Evolutionary conservation across 441 rosid species (phyloP).

Genomic region (Isatis lusitanica): DNA sequence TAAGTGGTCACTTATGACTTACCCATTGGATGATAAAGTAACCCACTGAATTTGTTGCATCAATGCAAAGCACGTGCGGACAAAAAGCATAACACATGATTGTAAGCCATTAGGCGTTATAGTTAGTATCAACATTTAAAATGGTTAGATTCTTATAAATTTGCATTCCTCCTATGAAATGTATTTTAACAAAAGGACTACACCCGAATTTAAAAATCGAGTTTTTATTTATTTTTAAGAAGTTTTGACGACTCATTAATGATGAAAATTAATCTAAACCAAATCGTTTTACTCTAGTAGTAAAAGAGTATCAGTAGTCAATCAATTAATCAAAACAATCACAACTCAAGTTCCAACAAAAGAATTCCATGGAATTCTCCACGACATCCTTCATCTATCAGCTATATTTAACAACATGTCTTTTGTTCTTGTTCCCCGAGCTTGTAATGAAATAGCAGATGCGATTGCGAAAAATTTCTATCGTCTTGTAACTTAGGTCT

Average conservation of each 20-base stretch:
- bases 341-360: too few relatives aligned
- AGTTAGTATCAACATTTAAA: neutral
- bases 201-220: neutral
- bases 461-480: too few relatives aligned
- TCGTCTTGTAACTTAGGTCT: too few relatives aligned
- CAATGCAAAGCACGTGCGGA: constrained; percentile 10
- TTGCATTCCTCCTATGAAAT: neutral
- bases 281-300: too few relatives aligned
- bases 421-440: too few relatives aligned
- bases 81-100: neutral
- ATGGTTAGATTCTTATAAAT: neutral
- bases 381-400: too few relatives aligned
- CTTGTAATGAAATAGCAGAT: too few relatives aligned
- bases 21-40: neutral
- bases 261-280: neutral
- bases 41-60: neutral
- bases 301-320: too few relatives aligned
- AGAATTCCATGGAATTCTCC: too few relatives aligned
- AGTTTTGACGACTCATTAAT: neutral
- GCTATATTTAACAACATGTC: too few relatives aligned
- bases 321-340: too few relatives aligned
- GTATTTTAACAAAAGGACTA: neutral
- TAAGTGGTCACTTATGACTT: too few relatives aligned
- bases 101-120: neutral
- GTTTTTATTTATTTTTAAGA: neutral